A percentile compares a stretch with the other conserved stretches of the same genome.
phyloP scores from a whole-genome alignment of 306 rosid species.

The Quercus robur region DNA sequence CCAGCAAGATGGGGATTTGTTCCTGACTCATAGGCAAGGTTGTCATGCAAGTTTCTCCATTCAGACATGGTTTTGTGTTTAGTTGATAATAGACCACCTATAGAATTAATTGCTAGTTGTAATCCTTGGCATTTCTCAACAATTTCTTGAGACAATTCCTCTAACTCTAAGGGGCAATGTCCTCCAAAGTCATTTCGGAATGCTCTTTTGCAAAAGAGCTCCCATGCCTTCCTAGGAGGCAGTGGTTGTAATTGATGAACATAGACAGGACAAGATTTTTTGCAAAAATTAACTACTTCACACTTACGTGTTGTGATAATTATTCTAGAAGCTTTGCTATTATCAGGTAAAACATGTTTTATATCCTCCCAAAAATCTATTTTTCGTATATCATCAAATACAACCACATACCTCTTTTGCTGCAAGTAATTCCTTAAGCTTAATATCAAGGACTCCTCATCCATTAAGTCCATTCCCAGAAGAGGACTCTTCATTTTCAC shows the following conservation, averaged over 20 bases:
- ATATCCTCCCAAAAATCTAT: not conserved
- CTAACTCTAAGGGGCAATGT: slow-evolving; percentile 13
- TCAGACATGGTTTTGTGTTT: not conserved
- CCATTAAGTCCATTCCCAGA: not conserved
- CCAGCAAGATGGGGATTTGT: no score
- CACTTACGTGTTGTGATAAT: slow-evolving; percentile 22
- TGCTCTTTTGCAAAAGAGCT: slow-evolving; percentile 24
- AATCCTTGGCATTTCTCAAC: slow-evolving; percentile 25
- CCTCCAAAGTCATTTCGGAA: slow-evolving; percentile 1
- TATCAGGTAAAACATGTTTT: slow-evolving; percentile 2
- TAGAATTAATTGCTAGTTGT: slow-evolving; percentile 30
- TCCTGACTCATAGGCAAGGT: no score
- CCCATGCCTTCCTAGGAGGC: slow-evolving; percentile 12
- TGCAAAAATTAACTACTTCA: not conserved
- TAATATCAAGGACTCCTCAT: not conserved
- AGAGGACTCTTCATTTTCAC: not conserved
- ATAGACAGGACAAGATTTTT: not conserved
- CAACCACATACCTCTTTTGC: no score
- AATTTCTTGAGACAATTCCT: not conserved
- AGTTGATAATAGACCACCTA: slow-evolving; percentile 16
- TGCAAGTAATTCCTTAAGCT: slow-evolving; percentile 13
- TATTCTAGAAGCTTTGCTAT: slow-evolving; percentile 11
- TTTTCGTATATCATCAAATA: no score
- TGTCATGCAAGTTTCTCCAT: no score
- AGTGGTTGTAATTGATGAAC: slow-evolving; percentile 5